Evolutionary conservation across 2,329 filamentous ascomycete genomes (phyloP).

Genomic region (Paecilomyces sp.): DNA sequence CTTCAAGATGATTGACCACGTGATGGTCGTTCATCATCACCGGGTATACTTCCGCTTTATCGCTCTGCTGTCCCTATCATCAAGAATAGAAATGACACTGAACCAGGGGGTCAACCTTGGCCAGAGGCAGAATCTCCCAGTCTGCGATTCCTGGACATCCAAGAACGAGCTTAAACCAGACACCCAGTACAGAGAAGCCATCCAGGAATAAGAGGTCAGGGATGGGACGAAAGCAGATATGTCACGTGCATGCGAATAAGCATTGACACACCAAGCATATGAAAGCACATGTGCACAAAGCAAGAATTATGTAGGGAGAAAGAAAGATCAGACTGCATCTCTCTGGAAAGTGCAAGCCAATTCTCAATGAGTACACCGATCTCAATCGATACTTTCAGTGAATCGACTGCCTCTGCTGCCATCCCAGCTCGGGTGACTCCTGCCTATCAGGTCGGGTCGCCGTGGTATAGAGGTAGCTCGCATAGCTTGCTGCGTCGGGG

Average conservation of each 20-base stretch:
- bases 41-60: not conserved
- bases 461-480: slow-evolving; percentile 17
- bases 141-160: not conserved
- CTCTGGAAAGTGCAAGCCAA: not conserved
- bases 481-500: slow-evolving; percentile 15
- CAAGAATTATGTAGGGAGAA: not conserved
- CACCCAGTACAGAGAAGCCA: not conserved
- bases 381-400: slow-evolving; percentile 24
- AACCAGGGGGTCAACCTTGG: not conserved
- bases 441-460: slow-evolving; percentile 33
- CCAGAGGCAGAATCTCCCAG: not conserved
- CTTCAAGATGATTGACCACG: not conserved
- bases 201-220: not conserved
- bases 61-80: not conserved
- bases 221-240: not conserved
- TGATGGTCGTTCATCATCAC: not conserved
- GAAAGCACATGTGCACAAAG: not conserved
- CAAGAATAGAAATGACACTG: not conserved
- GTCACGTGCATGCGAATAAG: not conserved
- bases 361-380: not conserved
- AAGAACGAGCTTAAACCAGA: not conserved
- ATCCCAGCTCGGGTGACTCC: slow-evolving; percentile 34
- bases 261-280: not conserved
- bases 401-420: slow-evolving; percentile 41
- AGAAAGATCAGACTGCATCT: not conserved